These are phyloP conservation scores for Panus rudis DNA, from an alignment of 768 basidiomycete genomes.

Conservation along the genomic window DNA sequence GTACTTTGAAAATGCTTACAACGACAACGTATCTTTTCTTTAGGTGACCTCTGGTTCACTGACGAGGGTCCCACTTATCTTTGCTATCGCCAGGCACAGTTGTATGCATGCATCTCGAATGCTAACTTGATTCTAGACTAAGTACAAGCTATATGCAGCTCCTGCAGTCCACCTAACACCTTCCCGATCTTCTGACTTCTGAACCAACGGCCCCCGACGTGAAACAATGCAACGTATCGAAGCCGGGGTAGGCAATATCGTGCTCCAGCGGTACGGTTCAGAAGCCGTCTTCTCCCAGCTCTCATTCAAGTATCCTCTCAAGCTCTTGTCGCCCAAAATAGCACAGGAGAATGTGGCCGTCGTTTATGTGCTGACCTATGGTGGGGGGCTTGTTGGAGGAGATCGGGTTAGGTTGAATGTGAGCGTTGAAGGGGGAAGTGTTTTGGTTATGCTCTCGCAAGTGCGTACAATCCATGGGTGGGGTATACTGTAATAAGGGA, in stretches of 20 bases:
- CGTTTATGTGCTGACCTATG: slow-evolving; percentile 80
- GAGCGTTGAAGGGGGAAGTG: slow-evolving; percentile 47
- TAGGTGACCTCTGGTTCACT: too few relatives aligned
- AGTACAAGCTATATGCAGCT: too few relatives aligned
- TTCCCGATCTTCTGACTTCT: too few relatives aligned
- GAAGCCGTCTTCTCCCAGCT: slow-evolving; percentile 65
- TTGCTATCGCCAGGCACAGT: too few relatives aligned
- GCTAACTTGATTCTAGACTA: too few relatives aligned
- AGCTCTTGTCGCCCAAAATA: slow-evolving; percentile 71
- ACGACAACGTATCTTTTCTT: too few relatives aligned
- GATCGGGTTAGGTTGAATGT: slow-evolving; percentile 65
- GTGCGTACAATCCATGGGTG: slow-evolving; percentile 33
- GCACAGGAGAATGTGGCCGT: slow-evolving; percentile 46
- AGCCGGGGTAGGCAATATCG: slow-evolving; percentile 52
- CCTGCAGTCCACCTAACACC: too few relatives aligned
- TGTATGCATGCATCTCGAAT: too few relatives aligned
- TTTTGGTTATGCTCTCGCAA: slow-evolving; percentile 78
- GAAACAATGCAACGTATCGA: slow-evolving; percentile 8
- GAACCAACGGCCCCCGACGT: slow-evolving; percentile 4
- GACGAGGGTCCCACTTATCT: too few relatives aligned
- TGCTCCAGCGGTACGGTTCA: slow-evolving; percentile 43
- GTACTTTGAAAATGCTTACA: too few relatives aligned
- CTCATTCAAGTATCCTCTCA: slow-evolving; percentile 79
- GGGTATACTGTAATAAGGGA: slow-evolving; percentile 1
- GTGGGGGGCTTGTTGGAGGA: slow-evolving; percentile 86